Percentiles rank a stretch among this genome's conserved stretches.
Conservation (phyloP, 2,329 filamentous ascomycete species). For the Nigrospora sphaerica region DNA sequence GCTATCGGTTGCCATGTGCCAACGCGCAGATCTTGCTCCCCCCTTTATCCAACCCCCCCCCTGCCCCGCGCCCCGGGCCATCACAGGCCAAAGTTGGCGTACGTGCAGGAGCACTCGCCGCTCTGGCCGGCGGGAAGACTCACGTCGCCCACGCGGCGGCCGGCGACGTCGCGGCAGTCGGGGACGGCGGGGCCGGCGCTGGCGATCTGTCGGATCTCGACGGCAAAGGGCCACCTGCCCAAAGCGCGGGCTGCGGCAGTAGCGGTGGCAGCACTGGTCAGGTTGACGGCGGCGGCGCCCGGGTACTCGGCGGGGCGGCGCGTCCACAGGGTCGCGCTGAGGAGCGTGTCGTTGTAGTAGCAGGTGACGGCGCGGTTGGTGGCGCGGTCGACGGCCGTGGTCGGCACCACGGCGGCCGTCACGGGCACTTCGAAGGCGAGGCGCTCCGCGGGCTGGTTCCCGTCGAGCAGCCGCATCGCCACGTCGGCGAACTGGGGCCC, state of each 20-base stretch:
- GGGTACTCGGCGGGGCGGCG: constrained; percentile 24
- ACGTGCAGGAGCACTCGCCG: constrained; percentile 30
- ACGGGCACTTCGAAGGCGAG: constrained; percentile 50
- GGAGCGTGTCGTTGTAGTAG: constrained; percentile 47
- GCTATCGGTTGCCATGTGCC: no score
- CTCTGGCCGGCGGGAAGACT: constrained; percentile 13
- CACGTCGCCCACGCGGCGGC: constrained; percentile 28
- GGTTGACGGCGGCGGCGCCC: constrained; percentile 10
- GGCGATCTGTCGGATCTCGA: constrained; percentile 47
- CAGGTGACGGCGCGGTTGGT: constrained; percentile 44
- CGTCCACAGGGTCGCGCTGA: constrained; percentile 57
- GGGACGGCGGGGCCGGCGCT: constrained; percentile 41
- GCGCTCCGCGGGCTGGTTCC: constrained; percentile 40
- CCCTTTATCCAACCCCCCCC: no score
- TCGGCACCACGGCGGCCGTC: constrained; percentile 45
- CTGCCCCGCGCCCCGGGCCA: neutral
- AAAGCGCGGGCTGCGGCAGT: constrained; percentile 26
- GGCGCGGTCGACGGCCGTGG: constrained; percentile 22
- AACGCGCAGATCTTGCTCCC: no score
- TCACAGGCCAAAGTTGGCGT: constrained; percentile 23
- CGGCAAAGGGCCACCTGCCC: constrained; percentile 48
- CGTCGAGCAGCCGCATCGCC: constrained; percentile 8
- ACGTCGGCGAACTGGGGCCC: constrained; percentile 40
- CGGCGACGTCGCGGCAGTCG: constrained; percentile 38
- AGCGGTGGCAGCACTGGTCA: constrained; percentile 6